These are phyloP conservation scores for Elaeis oleifera DNA, from an alignment of 202 grass and related monocot species.

Conservation along the genomic window DNA sequence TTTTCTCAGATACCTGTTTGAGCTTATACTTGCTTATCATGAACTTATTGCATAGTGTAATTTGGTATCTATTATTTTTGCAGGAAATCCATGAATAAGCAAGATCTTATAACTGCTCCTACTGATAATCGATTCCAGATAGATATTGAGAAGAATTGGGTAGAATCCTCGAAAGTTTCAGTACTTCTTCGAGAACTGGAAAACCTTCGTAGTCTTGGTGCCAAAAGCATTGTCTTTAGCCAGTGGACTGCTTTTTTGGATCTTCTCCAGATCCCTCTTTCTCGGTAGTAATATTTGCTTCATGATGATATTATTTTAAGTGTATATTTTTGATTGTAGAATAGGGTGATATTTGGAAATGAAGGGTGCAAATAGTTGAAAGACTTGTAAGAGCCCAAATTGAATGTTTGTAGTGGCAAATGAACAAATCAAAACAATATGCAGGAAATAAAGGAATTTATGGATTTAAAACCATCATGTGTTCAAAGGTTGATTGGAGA, in stretches of 20 bases:
- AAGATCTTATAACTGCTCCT: conserved; percentile 91
- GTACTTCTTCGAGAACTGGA: conserved; percentile 69
- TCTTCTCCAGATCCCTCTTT: conserved; percentile 95
- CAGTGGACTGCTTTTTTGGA: conserved; percentile 99
- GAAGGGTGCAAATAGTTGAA: no score
- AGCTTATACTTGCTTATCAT: background rate
- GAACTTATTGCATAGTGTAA: background rate
- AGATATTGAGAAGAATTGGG: conserved; percentile 83
- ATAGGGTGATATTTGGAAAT: no score
- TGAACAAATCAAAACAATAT: no score
- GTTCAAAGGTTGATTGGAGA: no score
- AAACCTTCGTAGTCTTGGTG: conserved; percentile 47
- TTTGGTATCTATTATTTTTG: background rate
- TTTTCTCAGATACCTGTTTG: background rate
- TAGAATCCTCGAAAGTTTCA: conserved; percentile 92
- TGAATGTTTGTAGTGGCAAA: no score
- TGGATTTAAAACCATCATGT: no score
- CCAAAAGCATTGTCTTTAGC: conserved; percentile 90
- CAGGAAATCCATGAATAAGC: conserved; percentile 62
- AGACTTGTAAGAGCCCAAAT: no score
- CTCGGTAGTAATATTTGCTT: conserved; percentile 32
- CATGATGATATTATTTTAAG: no score
- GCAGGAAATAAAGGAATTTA: no score
- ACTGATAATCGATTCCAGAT: conserved; percentile 71
- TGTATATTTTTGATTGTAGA: no score